Evolutionary conservation across 129 eudicot genomes (phyloP).

Genomic region (Flaveria brownii): DNA sequence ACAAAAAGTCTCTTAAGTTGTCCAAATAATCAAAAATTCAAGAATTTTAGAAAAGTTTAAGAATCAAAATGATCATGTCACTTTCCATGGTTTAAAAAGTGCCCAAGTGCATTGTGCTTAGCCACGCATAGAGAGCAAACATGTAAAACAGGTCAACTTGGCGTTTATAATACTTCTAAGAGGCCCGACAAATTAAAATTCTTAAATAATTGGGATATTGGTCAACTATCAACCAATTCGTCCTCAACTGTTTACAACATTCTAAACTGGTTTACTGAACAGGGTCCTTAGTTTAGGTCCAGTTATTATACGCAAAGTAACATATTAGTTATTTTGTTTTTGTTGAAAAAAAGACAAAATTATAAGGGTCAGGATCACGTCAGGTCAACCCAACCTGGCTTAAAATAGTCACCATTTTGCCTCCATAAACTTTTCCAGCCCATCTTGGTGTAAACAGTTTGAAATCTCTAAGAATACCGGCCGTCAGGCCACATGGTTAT

Average conservation of each 20-base stretch:
- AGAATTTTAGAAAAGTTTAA: background rate
- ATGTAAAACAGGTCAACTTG: background rate
- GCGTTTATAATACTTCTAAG: background rate
- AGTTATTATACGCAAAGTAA: background rate
- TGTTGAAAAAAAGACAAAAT: background rate
- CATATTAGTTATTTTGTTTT: background rate
- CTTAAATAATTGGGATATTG: background rate
- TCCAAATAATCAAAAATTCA: background rate
- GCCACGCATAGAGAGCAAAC: background rate
- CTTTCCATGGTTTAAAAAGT: constrained; percentile 7
- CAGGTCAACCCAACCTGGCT: background rate
- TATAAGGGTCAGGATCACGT: background rate
- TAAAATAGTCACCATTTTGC: background rate
- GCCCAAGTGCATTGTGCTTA: background rate
- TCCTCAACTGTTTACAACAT: background rate
- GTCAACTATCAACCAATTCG: background rate
- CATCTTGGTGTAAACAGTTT: constrained; percentile 8
- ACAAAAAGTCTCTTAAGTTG: constrained; percentile 5
- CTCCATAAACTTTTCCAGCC: constrained; percentile 13
- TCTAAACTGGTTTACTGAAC: background rate
- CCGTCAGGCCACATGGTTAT: constrained; percentile 15
- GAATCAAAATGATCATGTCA: constrained; percentile 6
- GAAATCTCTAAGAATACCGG: constrained; percentile 11
- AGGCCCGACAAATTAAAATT: background rate
- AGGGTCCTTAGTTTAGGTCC: background rate